Conservation (phyloP, 1,284 basidiomycete genomes). For the Marasmius fiardii region DNA sequence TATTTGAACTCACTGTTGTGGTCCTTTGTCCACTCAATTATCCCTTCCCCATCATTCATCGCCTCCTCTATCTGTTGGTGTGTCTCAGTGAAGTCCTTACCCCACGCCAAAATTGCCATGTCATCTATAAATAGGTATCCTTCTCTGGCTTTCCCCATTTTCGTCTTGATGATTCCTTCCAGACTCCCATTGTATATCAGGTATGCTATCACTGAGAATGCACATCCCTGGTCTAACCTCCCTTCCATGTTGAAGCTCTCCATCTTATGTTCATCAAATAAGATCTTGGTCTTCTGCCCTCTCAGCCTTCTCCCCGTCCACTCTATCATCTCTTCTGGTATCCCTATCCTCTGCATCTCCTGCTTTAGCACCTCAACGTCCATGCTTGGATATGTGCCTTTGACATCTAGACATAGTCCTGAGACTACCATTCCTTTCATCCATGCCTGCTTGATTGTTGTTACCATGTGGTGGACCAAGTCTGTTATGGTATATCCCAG, state of each 20-base stretch:
- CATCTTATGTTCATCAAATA: too few relatives aligned
- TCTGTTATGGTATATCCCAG: constrained; percentile 32
- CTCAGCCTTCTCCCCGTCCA: too few relatives aligned
- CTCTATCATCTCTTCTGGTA: constrained; percentile 21
- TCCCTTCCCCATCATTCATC: too few relatives aligned
- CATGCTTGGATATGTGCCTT: constrained; percentile 29
- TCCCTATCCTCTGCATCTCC: constrained; percentile 24
- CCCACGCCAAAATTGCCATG: neutral
- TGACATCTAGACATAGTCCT: constrained; percentile 29
- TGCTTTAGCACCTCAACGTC: constrained; percentile 23
- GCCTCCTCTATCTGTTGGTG: too few relatives aligned
- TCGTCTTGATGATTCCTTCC: neutral
- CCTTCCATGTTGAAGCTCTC: constrained; percentile 19
- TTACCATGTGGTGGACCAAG: constrained; percentile 27
- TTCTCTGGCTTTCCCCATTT: neutral
- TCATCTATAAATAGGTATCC: constrained; percentile 1
- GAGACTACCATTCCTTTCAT: constrained; percentile 24
- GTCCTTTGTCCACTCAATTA: neutral
- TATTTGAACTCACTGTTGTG: neutral
- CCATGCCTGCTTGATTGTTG: constrained; percentile 28
- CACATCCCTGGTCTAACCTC: constrained; percentile 27
- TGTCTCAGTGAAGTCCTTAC: too few relatives aligned
- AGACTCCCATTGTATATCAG: neutral
- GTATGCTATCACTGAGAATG: constrained; percentile 17
- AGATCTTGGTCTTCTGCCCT: too few relatives aligned